Percentiles rank a stretch among this genome's conserved stretches.
Conservation (phyloP, 2,329 filamentous ascomycete genomes). For the Stemphylium lycopersici region DNA sequence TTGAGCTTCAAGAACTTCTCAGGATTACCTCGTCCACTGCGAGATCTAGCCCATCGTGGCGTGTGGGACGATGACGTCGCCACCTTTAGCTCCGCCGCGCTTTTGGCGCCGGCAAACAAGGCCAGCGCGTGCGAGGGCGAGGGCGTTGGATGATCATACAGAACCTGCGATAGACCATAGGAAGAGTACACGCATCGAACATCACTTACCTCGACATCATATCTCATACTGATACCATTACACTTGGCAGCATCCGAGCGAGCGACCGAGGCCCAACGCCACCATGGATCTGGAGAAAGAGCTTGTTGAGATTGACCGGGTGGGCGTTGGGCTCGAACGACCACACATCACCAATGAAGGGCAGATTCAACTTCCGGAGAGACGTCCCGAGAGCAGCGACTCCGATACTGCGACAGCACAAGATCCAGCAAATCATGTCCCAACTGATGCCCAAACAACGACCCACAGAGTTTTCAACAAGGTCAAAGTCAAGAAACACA, state of each 20-base stretch:
- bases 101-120: too few relatives aligned
- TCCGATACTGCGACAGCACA: slow-evolving; percentile 16
- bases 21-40: too few relatives aligned
- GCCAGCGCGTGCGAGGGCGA: too few relatives aligned
- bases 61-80: too few relatives aligned
- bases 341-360: slow-evolving; percentile 16
- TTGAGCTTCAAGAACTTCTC: too few relatives aligned
- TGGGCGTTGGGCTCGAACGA: slow-evolving; percentile 22
- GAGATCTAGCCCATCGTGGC: too few relatives aligned
- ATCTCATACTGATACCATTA: too few relatives aligned
- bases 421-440: not conserved
- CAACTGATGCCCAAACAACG: slow-evolving; percentile 13
- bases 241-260: not conserved
- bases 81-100: too few relatives aligned
- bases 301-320: slow-evolving; percentile 14
- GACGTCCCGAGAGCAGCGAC: slow-evolving; percentile 26
- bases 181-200: too few relatives aligned
- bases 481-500: slow-evolving; percentile 28
- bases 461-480: slow-evolving; percentile 19
- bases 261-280: not conserved
- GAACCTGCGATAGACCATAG: too few relatives aligned
- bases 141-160: too few relatives aligned
- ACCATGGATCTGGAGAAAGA: slow-evolving; percentile 36
- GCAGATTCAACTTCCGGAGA: slow-evolving; percentile 18
- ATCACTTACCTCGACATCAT: too few relatives aligned